phyloP scores from a whole-genome alignment of 2,329 filamentous ascomycete genomes.

The Arthrobotrys entomopaga region DNA sequence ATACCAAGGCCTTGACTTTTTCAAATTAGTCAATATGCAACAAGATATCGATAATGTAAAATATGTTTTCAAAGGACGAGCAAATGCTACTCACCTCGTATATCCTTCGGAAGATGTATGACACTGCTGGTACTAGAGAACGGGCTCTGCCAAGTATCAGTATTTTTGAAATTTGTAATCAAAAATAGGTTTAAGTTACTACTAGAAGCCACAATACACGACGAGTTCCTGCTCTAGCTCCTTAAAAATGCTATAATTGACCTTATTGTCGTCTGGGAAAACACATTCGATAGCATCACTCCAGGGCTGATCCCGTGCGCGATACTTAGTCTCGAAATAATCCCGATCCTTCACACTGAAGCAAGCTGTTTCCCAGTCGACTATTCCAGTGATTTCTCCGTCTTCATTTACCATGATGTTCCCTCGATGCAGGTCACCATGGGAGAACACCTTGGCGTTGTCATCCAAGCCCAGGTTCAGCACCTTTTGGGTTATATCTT shows the following conservation, averaged over 20 bases:
- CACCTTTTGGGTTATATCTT: slow-evolving; percentile 3
- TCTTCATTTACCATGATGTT: slow-evolving; percentile 10
- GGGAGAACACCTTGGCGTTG: slow-evolving; percentile 6
- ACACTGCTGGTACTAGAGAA: background rate
- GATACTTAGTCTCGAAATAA: slow-evolving; percentile 9
- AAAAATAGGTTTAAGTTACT: background rate
- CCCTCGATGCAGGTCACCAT: slow-evolving; percentile 9
- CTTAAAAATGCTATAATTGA: slow-evolving; percentile 7
- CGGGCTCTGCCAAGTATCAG: background rate
- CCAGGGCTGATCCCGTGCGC: slow-evolving; percentile 5
- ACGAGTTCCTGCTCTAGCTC: background rate
- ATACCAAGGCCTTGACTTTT: no score
- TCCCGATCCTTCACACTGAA: slow-evolving; percentile 11
- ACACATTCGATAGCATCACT: background rate
- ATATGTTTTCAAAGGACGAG: no score
- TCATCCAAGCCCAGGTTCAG: background rate
- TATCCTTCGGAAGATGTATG: background rate
- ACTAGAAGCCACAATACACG: slow-evolving; percentile 5
- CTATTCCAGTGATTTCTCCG: background rate
- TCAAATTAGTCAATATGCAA: no score
- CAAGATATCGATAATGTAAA: no score
- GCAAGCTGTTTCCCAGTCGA: slow-evolving; percentile 1
- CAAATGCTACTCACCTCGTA: background rate
- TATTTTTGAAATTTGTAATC: background rate
- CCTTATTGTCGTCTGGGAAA: slow-evolving; percentile 7